A percentile compares a stretch with the other conserved stretches of the same genome.
phyloP scores from a whole-genome alignment of 345 rosid genomes.

The Cardamine occulta region DNA sequence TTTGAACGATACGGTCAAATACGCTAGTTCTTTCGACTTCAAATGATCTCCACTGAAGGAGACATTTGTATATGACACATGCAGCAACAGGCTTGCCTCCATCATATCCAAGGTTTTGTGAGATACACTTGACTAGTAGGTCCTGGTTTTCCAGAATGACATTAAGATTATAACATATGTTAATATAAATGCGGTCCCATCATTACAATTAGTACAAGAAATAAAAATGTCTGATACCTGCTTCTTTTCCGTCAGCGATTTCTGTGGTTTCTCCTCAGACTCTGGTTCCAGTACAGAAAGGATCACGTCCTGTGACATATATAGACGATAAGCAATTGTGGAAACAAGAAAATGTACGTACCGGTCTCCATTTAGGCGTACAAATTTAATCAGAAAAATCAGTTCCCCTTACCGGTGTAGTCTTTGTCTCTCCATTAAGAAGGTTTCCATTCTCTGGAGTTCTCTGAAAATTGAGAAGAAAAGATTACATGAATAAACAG shows the following conservation, averaged over 20 bases:
- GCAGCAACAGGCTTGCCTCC: conserved; percentile 94
- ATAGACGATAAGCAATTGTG: too few relatives aligned
- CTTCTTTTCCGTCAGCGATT: too few relatives aligned
- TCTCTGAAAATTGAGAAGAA: conserved; percentile 62
- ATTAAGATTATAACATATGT: conserved; percentile 11
- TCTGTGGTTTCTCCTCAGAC: too few relatives aligned
- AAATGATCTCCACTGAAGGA: conserved; percentile 98
- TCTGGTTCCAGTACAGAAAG: too few relatives aligned
- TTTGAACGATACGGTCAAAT: conserved; percentile 92
- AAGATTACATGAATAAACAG: conserved; percentile 33
- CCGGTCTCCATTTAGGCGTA: too few relatives aligned
- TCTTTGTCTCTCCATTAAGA: conserved; percentile 73
- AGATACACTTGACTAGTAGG: conserved; percentile 80
- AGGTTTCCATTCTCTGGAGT: conserved; percentile 82
- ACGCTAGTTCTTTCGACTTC: conserved; percentile 95
- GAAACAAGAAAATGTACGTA: too few relatives aligned
- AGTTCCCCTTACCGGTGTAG: conserved; percentile 55
- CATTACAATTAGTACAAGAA: too few relatives aligned
- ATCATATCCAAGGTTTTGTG: conserved; percentile 91
- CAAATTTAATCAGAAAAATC: not conserved
- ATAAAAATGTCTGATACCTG: too few relatives aligned
- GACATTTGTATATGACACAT: conserved; percentile 89
- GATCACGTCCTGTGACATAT: too few relatives aligned
- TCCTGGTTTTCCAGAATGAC: conserved; percentile 87
- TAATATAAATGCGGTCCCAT: too few relatives aligned